phyloP scores from a whole-genome alignment of 164 flowering plant genomes.

The Vitis rupestris region DNA sequence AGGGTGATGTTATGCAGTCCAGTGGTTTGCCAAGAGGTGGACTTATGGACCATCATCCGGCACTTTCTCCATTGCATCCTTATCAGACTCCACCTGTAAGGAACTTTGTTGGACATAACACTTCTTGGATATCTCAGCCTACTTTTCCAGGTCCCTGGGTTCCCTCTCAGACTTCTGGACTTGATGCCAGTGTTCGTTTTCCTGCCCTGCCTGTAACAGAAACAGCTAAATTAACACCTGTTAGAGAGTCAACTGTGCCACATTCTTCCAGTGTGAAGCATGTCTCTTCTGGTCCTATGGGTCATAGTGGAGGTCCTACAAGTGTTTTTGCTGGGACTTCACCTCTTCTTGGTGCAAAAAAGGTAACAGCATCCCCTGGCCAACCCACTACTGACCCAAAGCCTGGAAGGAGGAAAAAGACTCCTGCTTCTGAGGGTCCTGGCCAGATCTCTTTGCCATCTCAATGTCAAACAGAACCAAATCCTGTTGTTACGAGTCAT shows the following conservation, averaged over 20 bases:
- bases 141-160: constrained; percentile 65
- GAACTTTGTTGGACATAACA: constrained; percentile 49
- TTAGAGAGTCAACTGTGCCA: constrained; percentile 46
- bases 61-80: constrained; percentile 61
- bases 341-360: constrained; percentile 35
- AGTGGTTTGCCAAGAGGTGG: constrained; percentile 42
- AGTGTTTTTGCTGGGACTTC: constrained; percentile 39
- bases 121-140: constrained; percentile 67
- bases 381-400: constrained; percentile 50
- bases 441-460: constrained; percentile 28
- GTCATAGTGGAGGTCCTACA: constrained; percentile 27
- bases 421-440: constrained; percentile 36
- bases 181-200: constrained; percentile 39
- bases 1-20: constrained; percentile 49
- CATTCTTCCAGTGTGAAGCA: constrained; percentile 37
- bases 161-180: constrained; percentile 51
- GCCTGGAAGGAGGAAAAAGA: constrained; percentile 73
- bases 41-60: constrained; percentile 51
- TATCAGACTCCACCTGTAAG: constrained; percentile 60
- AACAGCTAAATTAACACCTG: constrained; percentile 54
- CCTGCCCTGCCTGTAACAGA: constrained; percentile 55
- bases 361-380: constrained; percentile 23
- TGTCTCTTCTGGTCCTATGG: constrained; percentile 32
- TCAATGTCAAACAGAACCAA: constrained; percentile 34
- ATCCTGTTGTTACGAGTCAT: constrained; percentile 20